Conservation (phyloP, 2,329 filamentous ascomycete genomes). For the Xylaria multiplex region DNA sequence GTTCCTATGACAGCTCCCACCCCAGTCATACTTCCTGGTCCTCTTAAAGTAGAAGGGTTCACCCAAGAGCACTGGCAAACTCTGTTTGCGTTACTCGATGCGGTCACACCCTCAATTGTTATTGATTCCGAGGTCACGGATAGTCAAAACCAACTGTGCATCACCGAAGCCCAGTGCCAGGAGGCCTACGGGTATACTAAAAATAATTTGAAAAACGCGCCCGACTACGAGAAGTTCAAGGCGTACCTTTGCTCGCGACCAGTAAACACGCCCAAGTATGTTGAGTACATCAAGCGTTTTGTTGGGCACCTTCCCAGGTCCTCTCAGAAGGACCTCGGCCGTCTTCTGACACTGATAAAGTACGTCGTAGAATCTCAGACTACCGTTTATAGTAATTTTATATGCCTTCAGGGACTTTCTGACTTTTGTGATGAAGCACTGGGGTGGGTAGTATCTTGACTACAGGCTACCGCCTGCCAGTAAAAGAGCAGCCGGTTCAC, state of each 20-base stretch:
- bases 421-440: constrained; percentile 57
- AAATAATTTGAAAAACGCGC: constrained; percentile 51
- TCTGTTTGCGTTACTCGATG: constrained; percentile 65
- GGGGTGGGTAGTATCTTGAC: constrained; percentile 70
- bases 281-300: constrained; percentile 58
- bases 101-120: constrained; percentile 68
- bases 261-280: constrained; percentile 63
- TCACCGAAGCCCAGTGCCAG: constrained; percentile 63
- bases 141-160: constrained; percentile 54
- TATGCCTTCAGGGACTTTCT: constrained; percentile 23
- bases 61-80: constrained; percentile 62
- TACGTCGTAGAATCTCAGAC: constrained; percentile 48
- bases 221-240: constrained; percentile 56
- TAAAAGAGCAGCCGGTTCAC: constrained; percentile 69
- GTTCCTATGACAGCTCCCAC: constrained; percentile 37
- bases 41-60: constrained; percentile 39
- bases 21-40: constrained; percentile 39
- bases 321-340: constrained; percentile 52
- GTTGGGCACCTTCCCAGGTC: constrained; percentile 51
- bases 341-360: constrained; percentile 55
- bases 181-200: constrained; percentile 54
- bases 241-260: constrained; percentile 64
- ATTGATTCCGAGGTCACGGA: constrained; percentile 54
- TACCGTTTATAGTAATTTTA: background rate
- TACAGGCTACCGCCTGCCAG: constrained; percentile 72